Evolutionary conservation across 331 rosid species (phyloP).

Genomic region (Pyrus hybrid): DNA sequence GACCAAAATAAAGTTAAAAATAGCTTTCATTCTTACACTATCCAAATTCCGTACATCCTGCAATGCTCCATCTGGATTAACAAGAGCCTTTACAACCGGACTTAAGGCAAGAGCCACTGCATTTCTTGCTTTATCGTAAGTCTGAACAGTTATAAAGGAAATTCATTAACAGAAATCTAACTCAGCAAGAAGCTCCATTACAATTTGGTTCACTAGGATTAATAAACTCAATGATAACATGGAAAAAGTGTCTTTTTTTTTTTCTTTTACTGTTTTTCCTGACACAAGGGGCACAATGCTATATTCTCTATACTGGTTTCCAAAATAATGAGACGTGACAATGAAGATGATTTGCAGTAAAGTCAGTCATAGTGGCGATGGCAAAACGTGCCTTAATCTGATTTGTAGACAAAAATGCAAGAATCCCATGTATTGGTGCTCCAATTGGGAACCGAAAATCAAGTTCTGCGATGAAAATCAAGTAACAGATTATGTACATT

Average conservation of each 20-base stretch:
- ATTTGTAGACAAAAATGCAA: conserved; percentile 86
- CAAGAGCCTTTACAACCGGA: conserved; percentile 96
- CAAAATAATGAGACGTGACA: not conserved
- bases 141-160: conserved; percentile 28
- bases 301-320: not conserved
- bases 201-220: not conserved
- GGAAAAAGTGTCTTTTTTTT: not conserved
- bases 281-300: not conserved
- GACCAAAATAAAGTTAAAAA: not conserved
- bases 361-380: not conserved
- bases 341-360: not conserved
- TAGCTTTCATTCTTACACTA: conserved; percentile 45
- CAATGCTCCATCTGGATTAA: conserved; percentile 94
- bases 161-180: not conserved
- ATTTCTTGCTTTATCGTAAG: conserved; percentile 95
- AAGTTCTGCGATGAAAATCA: conserved; percentile 62
- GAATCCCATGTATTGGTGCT: conserved; percentile 91
- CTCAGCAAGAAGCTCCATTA: not conserved
- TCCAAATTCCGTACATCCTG: conserved; percentile 82
- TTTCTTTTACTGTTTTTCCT: not conserved
- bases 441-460: conserved; percentile 94
- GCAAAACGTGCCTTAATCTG: conserved; percentile 60
- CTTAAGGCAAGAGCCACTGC: conserved; percentile 94
- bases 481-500: not conserved
- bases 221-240: not conserved